Evolutionary conservation across 1,284 basidiomycete genomes (phyloP), one percentile per base, ranked within the genome.

Genomic region (Ceratorhiza oryzae-sativae): DNA sequence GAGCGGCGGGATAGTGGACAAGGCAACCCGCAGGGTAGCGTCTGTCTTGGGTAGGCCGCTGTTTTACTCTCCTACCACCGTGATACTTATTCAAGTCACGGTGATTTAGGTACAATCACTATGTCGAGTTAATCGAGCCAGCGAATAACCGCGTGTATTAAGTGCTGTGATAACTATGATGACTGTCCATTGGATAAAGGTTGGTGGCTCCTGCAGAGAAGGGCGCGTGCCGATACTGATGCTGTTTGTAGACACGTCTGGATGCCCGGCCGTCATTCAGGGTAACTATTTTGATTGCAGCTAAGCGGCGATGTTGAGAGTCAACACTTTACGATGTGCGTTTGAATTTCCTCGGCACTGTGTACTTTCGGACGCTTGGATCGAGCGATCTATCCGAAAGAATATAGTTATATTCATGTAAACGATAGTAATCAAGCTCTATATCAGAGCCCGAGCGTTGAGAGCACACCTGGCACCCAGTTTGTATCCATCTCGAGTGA

Each of bases 71-170:
- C n/a, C n/a, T n/a, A n/a, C n/a, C n/a, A n/a, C n/a, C n/a, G n/a
- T n/a, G n/a, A n/a, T n/a, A n/a, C n/a, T n/a, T n/a, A n/a, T n/a
- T n/a, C n/a, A n/a, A n/a, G n/a, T n/a, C n/a, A n/a, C n/a, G 25
- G 18, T 27, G 20, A n/a, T 9, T 20, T 45, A 74, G 73, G 10
- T 79, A 78, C 68, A 72, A 72, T 15, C 68, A 74, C n/a, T 79
- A 79, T 65, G 78, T 79, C 46, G 76, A 78, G 72, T 67, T 79
- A 25, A 71, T 79, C 55, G 78, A 79, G 70, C 78, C 78, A 20
- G 75, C 41, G 32, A 75, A 75, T n/a, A 13, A 65, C 74, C 12
- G 77, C 76, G 15, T 79, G 78, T 73, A 76, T 79, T 45, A 74
- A 77, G 23, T 79, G 78, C 73, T 79, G 78, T 63, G 45, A 75